phyloP scores from a whole-genome alignment of 495 filamentous ascomycete species.

The Pyrenopolyporus hunteri region DNA sequence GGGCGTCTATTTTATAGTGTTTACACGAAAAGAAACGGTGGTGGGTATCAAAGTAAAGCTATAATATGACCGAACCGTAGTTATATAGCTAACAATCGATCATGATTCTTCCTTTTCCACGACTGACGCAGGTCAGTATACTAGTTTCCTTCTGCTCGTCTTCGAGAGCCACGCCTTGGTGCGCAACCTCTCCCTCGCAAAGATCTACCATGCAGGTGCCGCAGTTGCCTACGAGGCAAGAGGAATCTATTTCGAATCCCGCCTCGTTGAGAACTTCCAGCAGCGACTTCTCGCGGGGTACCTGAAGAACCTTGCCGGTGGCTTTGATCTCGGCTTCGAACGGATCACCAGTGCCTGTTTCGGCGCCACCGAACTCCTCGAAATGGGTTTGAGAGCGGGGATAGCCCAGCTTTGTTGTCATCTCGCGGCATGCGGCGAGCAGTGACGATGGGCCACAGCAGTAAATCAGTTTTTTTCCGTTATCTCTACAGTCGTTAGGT shows the following conservation, averaged over 20 bases:
- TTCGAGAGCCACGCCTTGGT: slow-evolving; percentile 49
- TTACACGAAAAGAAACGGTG: not conserved
- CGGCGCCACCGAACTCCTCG: slow-evolving; percentile 37
- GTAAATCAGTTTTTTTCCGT: slow-evolving; percentile 20
- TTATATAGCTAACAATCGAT: slow-evolving; percentile 31
- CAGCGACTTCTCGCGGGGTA: slow-evolving; percentile 47
- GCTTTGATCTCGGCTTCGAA: slow-evolving; percentile 40
- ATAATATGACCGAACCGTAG: not conserved
- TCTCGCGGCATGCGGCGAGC: slow-evolving; percentile 28
- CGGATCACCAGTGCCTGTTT: slow-evolving; percentile 39
- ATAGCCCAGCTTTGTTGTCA: slow-evolving; percentile 34
- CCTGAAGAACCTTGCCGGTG: slow-evolving; percentile 42
- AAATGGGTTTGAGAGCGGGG: slow-evolving; percentile 33
- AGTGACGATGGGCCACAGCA: slow-evolving; percentile 39
- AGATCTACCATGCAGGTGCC: slow-evolving; percentile 52
- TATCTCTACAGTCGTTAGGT: slow-evolving; percentile 7
- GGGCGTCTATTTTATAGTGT: not conserved
- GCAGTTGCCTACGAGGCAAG: slow-evolving; percentile 56
- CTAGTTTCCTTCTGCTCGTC: slow-evolving; percentile 46
- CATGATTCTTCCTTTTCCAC: slow-evolving; percentile 46
- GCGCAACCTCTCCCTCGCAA: slow-evolving; percentile 49
- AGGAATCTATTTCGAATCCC: slow-evolving; percentile 51
- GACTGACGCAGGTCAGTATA: slow-evolving; percentile 50
- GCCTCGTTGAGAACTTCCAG: slow-evolving; percentile 50
- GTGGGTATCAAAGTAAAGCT: not conserved